Conservation (phyloP, 768 basidiomycete genomes). For the Fomitopsis pulvina region DNA sequence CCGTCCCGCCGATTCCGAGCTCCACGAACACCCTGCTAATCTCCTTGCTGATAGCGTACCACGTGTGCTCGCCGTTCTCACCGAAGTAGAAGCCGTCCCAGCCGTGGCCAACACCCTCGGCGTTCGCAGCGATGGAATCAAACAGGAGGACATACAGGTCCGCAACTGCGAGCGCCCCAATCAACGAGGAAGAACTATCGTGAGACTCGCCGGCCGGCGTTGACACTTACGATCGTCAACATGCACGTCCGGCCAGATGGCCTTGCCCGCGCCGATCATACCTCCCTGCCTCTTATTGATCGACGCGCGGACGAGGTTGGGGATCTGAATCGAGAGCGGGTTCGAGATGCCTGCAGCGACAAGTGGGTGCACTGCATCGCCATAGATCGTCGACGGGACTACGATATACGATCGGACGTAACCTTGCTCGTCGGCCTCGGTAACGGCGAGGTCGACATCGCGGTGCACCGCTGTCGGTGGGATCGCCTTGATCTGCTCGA, state of each 20-base stretch:
- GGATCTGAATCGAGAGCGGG: slow-evolving; percentile 42
- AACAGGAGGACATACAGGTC: slow-evolving; percentile 36
- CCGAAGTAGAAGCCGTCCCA: slow-evolving; percentile 28
- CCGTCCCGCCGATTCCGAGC: slow-evolving; percentile 19
- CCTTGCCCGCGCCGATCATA: slow-evolving; percentile 47
- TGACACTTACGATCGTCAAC: slow-evolving; percentile 33
- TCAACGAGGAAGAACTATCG: not conserved
- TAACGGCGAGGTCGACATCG: slow-evolving; percentile 40
- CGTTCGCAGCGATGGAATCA: slow-evolving; percentile 24
- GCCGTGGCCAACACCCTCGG: slow-evolving; percentile 20
- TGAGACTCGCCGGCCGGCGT: not conserved
- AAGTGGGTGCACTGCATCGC: slow-evolving; percentile 48
- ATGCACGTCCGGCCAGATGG: slow-evolving; percentile 53
- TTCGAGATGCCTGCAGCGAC: slow-evolving; percentile 47
- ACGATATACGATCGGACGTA: slow-evolving; percentile 46
- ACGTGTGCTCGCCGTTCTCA: slow-evolving; percentile 23
- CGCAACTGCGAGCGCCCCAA: slow-evolving; percentile 28
- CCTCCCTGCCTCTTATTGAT: slow-evolving; percentile 32
- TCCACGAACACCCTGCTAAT: slow-evolving; percentile 28
- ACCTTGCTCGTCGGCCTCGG: slow-evolving; percentile 45
- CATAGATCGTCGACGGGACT: slow-evolving; percentile 51
- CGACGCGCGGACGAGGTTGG: slow-evolving; percentile 33
- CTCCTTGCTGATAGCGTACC: slow-evolving; percentile 25
- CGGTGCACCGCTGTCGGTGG: slow-evolving; percentile 41
- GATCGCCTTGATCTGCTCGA: slow-evolving; percentile 36